A percentile compares a stretch with the other conserved stretches of the same genome.
These are phyloP conservation scores for Suhomyces prunicola DNA, from an alignment of 805 yeast genomes.

Conservation along the genomic window DNA sequence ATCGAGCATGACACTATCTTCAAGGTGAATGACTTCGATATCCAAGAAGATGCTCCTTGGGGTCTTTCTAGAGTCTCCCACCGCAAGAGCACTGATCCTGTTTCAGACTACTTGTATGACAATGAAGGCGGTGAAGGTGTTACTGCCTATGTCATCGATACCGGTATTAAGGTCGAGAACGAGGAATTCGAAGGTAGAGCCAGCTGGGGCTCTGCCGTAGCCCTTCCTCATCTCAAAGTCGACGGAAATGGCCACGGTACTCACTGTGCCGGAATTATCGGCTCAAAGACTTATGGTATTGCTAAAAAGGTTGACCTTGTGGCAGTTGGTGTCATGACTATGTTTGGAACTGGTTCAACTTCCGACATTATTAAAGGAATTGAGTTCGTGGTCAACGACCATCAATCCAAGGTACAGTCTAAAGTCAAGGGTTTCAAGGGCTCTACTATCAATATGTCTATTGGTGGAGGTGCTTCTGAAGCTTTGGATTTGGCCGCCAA, in stretches of 20 bases:
- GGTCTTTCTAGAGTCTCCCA: constrained; percentile 39
- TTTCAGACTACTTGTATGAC: constrained; percentile 39
- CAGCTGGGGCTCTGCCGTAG: constrained; percentile 45
- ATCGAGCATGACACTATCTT: constrained; percentile 23
- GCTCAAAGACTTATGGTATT: constrained; percentile 77
- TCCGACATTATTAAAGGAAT: constrained; percentile 44
- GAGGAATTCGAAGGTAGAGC: constrained; percentile 68
- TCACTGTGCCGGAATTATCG: constrained; percentile 87
- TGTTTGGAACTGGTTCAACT: constrained; percentile 38
- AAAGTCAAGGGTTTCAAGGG: constrained; percentile 71
- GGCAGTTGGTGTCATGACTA: constrained; percentile 42
- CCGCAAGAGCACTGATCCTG: constrained; percentile 24
- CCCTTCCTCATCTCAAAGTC: constrained; percentile 37
- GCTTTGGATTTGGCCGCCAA: constrained; percentile 84
- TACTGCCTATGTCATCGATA: constrained; percentile 76
- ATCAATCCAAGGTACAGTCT: constrained; percentile 39
- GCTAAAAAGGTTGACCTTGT: constrained; percentile 55
- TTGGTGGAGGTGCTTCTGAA: constrained; percentile 90
- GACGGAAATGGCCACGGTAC: constrained; percentile 93
- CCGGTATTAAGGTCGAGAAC: constrained; percentile 65
- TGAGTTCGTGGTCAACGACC: constrained; percentile 43
- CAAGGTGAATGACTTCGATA: constrained; percentile 21
- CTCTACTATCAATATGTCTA: constrained; percentile 87
- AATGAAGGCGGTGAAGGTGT: constrained; percentile 49
- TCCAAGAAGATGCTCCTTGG: constrained; percentile 41